Percentiles rank a stretch among this genome's conserved stretches.
Evolutionary conservation across 257 asterid genomes (phyloP).

Genomic region (Solanum chiquidenum): DNA sequence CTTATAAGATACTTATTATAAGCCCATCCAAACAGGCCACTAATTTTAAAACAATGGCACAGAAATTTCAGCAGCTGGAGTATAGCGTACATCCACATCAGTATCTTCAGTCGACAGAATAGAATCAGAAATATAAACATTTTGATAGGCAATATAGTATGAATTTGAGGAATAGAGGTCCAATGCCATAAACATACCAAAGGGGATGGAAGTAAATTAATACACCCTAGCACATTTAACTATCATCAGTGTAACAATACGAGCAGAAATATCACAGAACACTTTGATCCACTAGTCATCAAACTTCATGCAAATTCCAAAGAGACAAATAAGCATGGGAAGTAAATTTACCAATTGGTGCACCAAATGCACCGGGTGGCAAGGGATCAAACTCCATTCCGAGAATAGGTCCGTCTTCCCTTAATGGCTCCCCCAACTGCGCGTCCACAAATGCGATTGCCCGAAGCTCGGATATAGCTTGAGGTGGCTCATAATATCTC

Average conservation of each 20-base stretch:
- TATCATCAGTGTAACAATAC: background rate
- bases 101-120: background rate
- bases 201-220: background rate
- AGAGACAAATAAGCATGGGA: background rate
- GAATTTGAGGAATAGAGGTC: background rate
- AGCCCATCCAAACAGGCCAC: background rate
- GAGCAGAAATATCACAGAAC: background rate
- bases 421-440: conserved; percentile 72
- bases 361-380: conserved; percentile 95
- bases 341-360: conserved; percentile 57
- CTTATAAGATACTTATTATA: background rate
- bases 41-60: background rate
- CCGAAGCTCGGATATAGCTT: conserved; percentile 63
- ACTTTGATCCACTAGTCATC: background rate
- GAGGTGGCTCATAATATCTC: conserved; percentile 70
- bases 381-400: conserved; percentile 93
- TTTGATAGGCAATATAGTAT: background rate
- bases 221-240: background rate
- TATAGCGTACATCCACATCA: background rate
- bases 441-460: conserved; percentile 78
- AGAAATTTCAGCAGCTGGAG: background rate
- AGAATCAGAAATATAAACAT: background rate
- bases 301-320: conserved; percentile 3
- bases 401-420: conserved; percentile 88
- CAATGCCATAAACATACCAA: background rate